Evolutionary conservation across 1,284 basidiomycete species (phyloP).

Genomic region (Takashimella koratensis): DNA sequence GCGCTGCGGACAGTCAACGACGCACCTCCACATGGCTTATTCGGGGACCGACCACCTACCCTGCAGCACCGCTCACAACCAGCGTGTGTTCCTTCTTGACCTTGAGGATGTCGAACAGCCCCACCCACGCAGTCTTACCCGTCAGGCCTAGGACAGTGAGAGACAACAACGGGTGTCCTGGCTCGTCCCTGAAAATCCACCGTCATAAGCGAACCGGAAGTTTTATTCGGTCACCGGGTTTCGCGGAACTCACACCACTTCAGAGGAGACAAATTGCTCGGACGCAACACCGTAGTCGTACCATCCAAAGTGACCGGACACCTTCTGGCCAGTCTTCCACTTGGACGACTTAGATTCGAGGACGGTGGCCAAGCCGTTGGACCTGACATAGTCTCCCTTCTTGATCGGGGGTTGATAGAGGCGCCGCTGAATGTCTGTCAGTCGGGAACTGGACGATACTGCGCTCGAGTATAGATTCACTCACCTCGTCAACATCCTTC

Average conservation of each 20-base stretch:
- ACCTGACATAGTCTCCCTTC: conserved; percentile 28
- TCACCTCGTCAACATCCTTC: conserved; percentile 17
- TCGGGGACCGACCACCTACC: too few relatives aligned
- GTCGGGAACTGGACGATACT: neutral
- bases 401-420: conserved; percentile 25
- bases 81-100: conserved; percentile 46
- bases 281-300: conserved; percentile 32
- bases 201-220: too few relatives aligned
- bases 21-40: too few relatives aligned
- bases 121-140: conserved; percentile 41
- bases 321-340: conserved; percentile 29
- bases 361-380: conserved; percentile 23
- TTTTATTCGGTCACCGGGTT: too few relatives aligned
- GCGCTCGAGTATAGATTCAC: neutral
- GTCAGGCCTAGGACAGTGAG: conserved; percentile 35
- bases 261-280: conserved; percentile 7
- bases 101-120: conserved; percentile 41
- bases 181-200: conserved; percentile 14
- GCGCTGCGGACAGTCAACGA: too few relatives aligned
- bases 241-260: conserved; percentile 10
- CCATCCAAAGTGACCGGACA: conserved; percentile 29
- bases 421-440: conserved; percentile 13
- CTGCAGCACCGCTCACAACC: conserved; percentile 49
- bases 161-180: conserved; percentile 16
- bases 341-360: conserved; percentile 23